These are phyloP conservation scores for Ambrosia hybrid DNA, from an alignment of 140 eudicot genomes.

Conservation along the genomic window DNA sequence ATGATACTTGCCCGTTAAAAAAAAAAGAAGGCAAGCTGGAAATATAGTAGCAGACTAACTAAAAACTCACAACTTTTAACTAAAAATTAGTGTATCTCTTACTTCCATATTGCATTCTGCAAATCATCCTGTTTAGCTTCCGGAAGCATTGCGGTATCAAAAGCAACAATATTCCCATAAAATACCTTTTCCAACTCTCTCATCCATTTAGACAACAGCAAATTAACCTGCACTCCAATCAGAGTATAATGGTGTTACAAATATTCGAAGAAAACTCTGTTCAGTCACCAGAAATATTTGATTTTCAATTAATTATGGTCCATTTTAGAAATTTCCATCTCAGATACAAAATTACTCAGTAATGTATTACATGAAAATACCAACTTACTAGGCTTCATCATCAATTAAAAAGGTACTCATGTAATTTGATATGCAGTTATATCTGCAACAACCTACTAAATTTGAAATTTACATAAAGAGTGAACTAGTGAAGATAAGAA, in stretches of 20 bases:
- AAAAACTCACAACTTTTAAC: no score
- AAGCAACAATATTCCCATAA: conserved; percentile 90
- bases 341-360: no score
- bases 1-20: not conserved
- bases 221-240: conserved; percentile 60
- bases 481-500: no score
- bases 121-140: conserved; percentile 83
- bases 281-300: not conserved
- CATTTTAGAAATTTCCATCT: not conserved
- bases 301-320: not conserved
- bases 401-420: no score
- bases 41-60: not conserved
- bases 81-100: conserved; percentile 13
- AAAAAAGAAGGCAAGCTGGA: conserved; percentile 2
- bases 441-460: no score
- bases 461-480: no score
- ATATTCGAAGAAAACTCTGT: not conserved
- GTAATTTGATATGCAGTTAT: no score
- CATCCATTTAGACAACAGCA: conserved; percentile 84
- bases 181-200: conserved; percentile 90
- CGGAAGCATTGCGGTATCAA: conserved; percentile 82
- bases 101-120: conserved; percentile 87
- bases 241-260: not conserved
- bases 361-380: no score
- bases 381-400: no score